Evolutionary conservation across 2,329 filamentous ascomycete species (phyloP).

Genomic region (Pseudocercospora pini-densiflorae): DNA sequence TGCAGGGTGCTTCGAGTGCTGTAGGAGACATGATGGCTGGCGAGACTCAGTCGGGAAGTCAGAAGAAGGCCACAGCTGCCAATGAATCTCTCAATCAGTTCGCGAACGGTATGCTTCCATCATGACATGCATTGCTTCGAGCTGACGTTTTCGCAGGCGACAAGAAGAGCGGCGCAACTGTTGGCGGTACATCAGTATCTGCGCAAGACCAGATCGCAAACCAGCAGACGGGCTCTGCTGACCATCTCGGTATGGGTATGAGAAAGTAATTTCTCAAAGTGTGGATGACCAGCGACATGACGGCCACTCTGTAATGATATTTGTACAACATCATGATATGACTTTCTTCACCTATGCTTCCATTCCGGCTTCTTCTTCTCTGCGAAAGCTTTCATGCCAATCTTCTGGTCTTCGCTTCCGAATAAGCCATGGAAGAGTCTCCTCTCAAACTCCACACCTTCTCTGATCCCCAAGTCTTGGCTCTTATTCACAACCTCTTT

Average conservation of each 20-base stretch:
- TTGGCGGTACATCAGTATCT: slow-evolving; percentile 31
- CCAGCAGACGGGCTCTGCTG: slow-evolving; percentile 36
- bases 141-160: no score
- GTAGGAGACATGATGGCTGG: slow-evolving; percentile 35
- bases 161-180: slow-evolving; percentile 33
- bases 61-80: slow-evolving; percentile 38
- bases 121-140: no score
- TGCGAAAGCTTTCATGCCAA: slow-evolving; percentile 89
- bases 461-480: slow-evolving; percentile 83
- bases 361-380: slow-evolving; percentile 94
- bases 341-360: slow-evolving; percentile 63
- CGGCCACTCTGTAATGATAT: slow-evolving; percentile 1
- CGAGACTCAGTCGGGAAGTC: slow-evolving; percentile 32
- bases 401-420: slow-evolving; percentile 95
- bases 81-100: slow-evolving; percentile 31
- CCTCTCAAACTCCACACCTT: slow-evolving; percentile 94
- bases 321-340: slow-evolving; percentile 10
- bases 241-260: slow-evolving; percentile 37
- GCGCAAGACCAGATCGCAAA: slow-evolving; percentile 36
- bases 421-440: slow-evolving; percentile 92
- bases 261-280: slow-evolving; percentile 25
- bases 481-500: slow-evolving; percentile 99
- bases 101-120: slow-evolving; percentile 25
- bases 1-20: slow-evolving; percentile 32
- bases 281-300: slow-evolving; percentile 11